These are phyloP conservation scores for Diutina catenulata DNA, from an alignment of 1,139 yeast genomes.

Conservation along the genomic window DNA sequence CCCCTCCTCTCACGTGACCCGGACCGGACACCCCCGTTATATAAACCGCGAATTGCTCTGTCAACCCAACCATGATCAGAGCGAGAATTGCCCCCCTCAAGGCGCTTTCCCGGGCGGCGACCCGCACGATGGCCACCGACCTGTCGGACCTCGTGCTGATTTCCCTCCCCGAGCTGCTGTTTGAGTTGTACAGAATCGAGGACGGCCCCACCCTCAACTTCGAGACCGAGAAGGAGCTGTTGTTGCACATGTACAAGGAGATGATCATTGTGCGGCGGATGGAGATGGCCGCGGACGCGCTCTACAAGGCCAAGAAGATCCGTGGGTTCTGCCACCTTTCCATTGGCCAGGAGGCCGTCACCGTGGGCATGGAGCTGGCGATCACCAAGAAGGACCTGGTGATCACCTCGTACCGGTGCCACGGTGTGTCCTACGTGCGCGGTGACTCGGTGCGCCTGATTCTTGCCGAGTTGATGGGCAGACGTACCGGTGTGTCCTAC, in stretches of 20 bases:
- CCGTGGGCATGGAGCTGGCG: conserved; percentile 96
- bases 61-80: conserved; percentile 5
- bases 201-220: conserved; percentile 55
- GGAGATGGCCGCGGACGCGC: conserved; percentile 98
- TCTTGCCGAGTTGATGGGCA: conserved; percentile 94
- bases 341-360: conserved; percentile 98
- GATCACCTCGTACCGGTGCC: conserved; percentile 97
- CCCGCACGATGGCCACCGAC: conserved; percentile 18
- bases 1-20: too few species aligned
- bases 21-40: too few species aligned
- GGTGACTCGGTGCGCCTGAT: conserved; percentile 88
- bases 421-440: conserved; percentile 94
- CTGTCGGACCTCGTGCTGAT: conserved; percentile 34
- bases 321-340: conserved; percentile 98
- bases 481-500: conserved; percentile 85
- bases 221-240: conserved; percentile 66
- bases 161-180: conserved; percentile 65
- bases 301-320: conserved; percentile 95
- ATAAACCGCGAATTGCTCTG: too few species aligned
- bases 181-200: conserved; percentile 78
- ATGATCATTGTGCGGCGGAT: conserved; percentile 90
- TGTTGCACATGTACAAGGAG: conserved; percentile 91
- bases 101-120: neutral
- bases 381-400: conserved; percentile 74
- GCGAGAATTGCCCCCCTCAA: neutral